phyloP scores from a whole-genome alignment of 306 rosid genomes.

The Glycyrrhiza uralensis region DNA sequence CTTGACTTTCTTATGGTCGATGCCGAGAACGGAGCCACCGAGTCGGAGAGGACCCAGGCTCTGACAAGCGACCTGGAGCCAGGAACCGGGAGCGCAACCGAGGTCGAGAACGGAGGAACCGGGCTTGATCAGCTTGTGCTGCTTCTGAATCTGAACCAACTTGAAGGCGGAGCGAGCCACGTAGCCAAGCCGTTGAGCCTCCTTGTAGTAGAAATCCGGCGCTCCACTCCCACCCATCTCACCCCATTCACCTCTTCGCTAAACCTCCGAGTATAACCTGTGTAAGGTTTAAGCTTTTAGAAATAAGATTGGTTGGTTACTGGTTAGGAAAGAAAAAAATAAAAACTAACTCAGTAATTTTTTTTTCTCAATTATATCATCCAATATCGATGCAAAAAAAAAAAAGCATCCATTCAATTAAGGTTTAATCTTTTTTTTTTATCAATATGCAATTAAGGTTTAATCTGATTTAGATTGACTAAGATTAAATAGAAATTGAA shows the following conservation, averaged over 20 bases:
- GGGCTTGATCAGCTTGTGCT: conserved; percentile 56
- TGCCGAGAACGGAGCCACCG: conserved; percentile 75
- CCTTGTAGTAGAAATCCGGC: conserved; percentile 92
- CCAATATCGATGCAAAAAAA: too few species aligned
- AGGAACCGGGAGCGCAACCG: conserved; percentile 96
- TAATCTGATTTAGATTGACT: too few species aligned
- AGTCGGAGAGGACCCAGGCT: conserved; percentile 65
- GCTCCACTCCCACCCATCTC: conserved; percentile 66
- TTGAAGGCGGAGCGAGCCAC: conserved; percentile 96
- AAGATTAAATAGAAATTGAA: too few species aligned
- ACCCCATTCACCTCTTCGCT: conserved; percentile 1
- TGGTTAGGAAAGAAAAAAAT: too few species aligned
- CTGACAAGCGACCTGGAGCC: conserved; percentile 98
- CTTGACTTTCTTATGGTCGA: conserved; percentile 91
- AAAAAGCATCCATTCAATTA: too few species aligned
- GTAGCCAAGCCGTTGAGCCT: conserved; percentile 93
- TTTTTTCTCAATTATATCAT: too few species aligned
- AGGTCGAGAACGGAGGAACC: conserved; percentile 82
- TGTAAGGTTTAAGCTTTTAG: background rate
- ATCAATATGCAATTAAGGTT: too few species aligned
- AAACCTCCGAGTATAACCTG: too few species aligned
- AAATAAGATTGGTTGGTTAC: too few species aligned
- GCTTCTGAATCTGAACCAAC: conserved; percentile 83
- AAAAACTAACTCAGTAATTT: too few species aligned
- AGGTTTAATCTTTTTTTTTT: too few species aligned